A percentile compares a stretch with the other conserved stretches of the same genome.
These are phyloP conservation scores for Metschnikowia henanensis DNA, from an alignment of 805 yeast genomes.

Conservation along the genomic window DNA sequence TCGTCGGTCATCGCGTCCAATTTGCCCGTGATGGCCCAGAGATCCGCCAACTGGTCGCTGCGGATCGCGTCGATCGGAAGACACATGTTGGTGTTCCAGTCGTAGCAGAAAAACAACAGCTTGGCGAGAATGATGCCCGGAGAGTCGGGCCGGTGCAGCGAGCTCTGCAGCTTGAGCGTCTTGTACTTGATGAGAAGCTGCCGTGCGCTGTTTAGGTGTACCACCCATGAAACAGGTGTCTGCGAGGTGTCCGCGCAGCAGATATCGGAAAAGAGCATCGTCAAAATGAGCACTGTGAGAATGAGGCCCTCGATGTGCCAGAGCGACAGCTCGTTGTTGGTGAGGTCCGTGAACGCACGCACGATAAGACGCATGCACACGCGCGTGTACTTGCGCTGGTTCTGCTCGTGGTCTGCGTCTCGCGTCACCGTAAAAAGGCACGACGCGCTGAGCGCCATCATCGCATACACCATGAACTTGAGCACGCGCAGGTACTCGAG, in stretches of 20 bases:
- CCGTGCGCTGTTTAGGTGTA: constrained; percentile 28
- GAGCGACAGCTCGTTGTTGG: constrained; percentile 17
- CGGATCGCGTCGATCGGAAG: constrained; percentile 12
- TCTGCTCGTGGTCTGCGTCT: constrained; percentile 14
- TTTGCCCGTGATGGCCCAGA: constrained; percentile 8
- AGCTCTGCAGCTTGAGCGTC: constrained; percentile 15
- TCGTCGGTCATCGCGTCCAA: constrained; percentile 10
- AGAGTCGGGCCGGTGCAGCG: constrained; percentile 17
- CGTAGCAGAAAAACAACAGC: constrained; percentile 20
- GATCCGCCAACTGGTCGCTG: constrained; percentile 12
- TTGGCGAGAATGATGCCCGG: constrained; percentile 20
- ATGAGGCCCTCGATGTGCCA: constrained; percentile 27
- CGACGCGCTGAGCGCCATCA: constrained; percentile 20
- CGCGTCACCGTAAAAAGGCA: constrained; percentile 15
- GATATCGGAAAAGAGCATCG: constrained; percentile 25
- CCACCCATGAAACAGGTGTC: constrained; percentile 23
- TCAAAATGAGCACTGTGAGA: constrained; percentile 26
- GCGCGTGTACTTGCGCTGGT: constrained; percentile 18
- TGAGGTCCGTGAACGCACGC: constrained; percentile 20
- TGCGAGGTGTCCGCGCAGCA: constrained; percentile 14
- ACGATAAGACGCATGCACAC: constrained; percentile 21
- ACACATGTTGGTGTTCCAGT: constrained; percentile 20
- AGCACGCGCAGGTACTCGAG: constrained; percentile 20
- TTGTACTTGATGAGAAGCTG: constrained; percentile 25
- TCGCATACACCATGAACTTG: constrained; percentile 20